Evolutionary conservation across 352 stramenopile genomes (phyloP).

Genomic region (Thalassiosira exigua): DNA sequence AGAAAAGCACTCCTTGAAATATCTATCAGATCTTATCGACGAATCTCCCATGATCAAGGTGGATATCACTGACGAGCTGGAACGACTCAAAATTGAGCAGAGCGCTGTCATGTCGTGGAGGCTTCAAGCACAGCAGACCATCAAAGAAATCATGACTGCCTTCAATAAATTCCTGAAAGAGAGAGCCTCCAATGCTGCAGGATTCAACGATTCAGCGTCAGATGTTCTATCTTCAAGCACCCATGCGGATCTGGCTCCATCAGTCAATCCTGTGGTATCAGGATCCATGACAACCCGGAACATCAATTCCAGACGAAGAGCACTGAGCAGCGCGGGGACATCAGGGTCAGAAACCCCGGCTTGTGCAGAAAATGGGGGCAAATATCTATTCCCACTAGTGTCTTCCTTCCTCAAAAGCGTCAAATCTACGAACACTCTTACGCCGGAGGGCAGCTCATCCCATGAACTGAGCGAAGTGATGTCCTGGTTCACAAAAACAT

Average conservation of each 20-base stretch:
- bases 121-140: slow-evolving; percentile 46
- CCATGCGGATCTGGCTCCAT: neutral
- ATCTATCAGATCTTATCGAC: slow-evolving; percentile 67
- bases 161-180: slow-evolving; percentile 62
- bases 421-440: slow-evolving; percentile 56
- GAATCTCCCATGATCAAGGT: slow-evolving; percentile 64
- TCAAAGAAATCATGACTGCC: slow-evolving; percentile 63
- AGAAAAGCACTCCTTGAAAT: slow-evolving; percentile 52
- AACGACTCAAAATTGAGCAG: slow-evolving; percentile 60
- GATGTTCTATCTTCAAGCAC: neutral
- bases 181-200: slow-evolving; percentile 15
- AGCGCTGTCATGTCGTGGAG: slow-evolving; percentile 60
- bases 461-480: slow-evolving; percentile 64
- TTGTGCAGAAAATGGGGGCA: slow-evolving; percentile 35
- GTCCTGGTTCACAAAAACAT: slow-evolving; percentile 67
- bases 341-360: slow-evolving; percentile 41
- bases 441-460: slow-evolving; percentile 55
- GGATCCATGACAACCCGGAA: slow-evolving; percentile 42
- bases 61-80: slow-evolving; percentile 62
- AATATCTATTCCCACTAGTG: slow-evolving; percentile 59
- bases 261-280: slow-evolving; percentile 4
- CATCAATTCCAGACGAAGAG: slow-evolving; percentile 34
- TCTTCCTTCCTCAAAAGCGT: slow-evolving; percentile 58
- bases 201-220: neutral
- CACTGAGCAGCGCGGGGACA: slow-evolving; percentile 1